These are phyloP conservation scores for Dimocarpus longan DNA, from an alignment of 345 rosid genomes.

Conservation along the genomic window DNA sequence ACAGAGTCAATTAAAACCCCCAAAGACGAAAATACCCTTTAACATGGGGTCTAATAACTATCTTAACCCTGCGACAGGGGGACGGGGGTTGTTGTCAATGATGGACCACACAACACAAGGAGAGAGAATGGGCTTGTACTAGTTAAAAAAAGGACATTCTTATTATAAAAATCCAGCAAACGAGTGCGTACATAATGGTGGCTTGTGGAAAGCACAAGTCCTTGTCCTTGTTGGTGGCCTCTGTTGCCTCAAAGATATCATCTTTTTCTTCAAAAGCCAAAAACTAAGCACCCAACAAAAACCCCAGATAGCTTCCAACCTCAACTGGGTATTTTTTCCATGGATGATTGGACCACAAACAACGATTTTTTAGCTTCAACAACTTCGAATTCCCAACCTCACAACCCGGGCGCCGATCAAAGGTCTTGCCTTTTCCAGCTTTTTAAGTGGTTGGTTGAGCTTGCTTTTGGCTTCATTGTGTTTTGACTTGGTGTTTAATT, in stretches of 20 bases:
- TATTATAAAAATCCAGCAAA: neutral
- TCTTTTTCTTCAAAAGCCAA: neutral
- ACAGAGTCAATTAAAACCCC: too few species aligned
- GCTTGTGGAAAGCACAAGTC: slow-evolving; percentile 72
- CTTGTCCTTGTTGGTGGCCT: slow-evolving; percentile 7
- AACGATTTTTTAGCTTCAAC: slow-evolving; percentile 36
- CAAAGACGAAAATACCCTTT: too few species aligned
- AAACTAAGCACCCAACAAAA: neutral
- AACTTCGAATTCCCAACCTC: slow-evolving; percentile 33
- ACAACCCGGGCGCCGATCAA: slow-evolving; percentile 26
- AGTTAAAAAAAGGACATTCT: too few species aligned
- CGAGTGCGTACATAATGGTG: slow-evolving; percentile 22
- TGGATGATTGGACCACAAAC: slow-evolving; percentile 45
- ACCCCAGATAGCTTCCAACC: neutral
- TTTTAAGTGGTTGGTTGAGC: neutral
- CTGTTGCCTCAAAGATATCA: neutral
- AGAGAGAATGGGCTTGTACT: too few species aligned
- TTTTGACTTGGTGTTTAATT: neutral
- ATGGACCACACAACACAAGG: too few species aligned
- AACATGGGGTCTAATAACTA: too few species aligned
- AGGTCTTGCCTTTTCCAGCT: slow-evolving; percentile 36
- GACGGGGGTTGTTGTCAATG: too few species aligned
- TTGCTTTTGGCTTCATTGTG: neutral
- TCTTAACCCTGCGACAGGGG: too few species aligned
- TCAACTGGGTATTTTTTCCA: slow-evolving; percentile 7